Percentiles rank a stretch among this genome's conserved stretches.
phyloP scores from a whole-genome alignment of 495 filamentous ascomycete genomes.

The Podospora australis region DNA sequence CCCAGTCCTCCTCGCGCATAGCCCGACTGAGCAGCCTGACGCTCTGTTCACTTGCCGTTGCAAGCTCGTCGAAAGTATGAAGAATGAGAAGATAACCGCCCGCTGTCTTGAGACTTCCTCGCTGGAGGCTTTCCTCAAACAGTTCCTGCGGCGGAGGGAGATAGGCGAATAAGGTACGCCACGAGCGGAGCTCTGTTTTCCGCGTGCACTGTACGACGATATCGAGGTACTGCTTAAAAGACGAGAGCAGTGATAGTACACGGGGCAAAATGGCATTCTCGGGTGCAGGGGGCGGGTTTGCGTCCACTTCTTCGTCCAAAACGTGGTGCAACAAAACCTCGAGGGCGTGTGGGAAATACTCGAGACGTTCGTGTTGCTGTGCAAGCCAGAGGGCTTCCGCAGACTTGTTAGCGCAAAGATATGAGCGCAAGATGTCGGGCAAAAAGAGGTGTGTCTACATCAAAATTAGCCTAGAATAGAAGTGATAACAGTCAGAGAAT shows the following conservation, averaged over 20 bases:
- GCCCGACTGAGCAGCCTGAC: slow-evolving; percentile 77
- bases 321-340: slow-evolving; percentile 92
- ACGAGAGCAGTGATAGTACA: slow-evolving; percentile 82
- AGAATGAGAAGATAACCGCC: slow-evolving; percentile 94
- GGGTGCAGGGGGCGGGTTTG: slow-evolving; percentile 49
- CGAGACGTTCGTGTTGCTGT: slow-evolving; percentile 75
- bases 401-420: slow-evolving; percentile 63
- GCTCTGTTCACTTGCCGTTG: slow-evolving; percentile 70
- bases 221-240: slow-evolving; percentile 84
- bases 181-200: slow-evolving; percentile 92
- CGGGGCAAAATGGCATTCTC: slow-evolving; percentile 74
- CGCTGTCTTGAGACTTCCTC: slow-evolving; percentile 86
- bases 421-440: slow-evolving; percentile 73
- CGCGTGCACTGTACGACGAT: slow-evolving; percentile 96
- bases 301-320: slow-evolving; percentile 88
- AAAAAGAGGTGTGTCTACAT: slow-evolving; percentile 79
- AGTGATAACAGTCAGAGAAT: background rate
- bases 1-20: slow-evolving; percentile 85
- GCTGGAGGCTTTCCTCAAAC: slow-evolving; percentile 82
- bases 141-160: slow-evolving; percentile 83
- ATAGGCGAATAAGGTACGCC: slow-evolving; percentile 87
- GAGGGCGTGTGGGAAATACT: slow-evolving; percentile 86
- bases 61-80: slow-evolving; percentile 84
- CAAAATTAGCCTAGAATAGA: slow-evolving; percentile 5
- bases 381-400: slow-evolving; percentile 69